Evolutionary conservation across 1,284 basidiomycete species (phyloP).

Genomic region (Ustilago sp.): DNA sequence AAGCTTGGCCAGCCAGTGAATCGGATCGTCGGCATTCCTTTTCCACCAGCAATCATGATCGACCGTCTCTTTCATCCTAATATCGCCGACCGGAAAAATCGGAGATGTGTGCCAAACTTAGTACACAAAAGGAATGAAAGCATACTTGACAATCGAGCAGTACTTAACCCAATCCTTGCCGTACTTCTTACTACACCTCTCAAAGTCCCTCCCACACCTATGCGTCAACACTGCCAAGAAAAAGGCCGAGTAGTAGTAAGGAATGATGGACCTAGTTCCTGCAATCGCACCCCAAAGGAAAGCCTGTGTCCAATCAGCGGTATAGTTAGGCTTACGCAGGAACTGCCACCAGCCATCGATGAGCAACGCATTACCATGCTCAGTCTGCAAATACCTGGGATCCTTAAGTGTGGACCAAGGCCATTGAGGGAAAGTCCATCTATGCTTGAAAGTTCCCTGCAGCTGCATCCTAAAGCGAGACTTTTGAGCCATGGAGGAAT

Average conservation of each 20-base stretch:
- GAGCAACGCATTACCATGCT: conserved; percentile 89
- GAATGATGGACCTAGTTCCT: conserved; percentile 85
- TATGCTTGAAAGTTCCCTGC: conserved; percentile 82
- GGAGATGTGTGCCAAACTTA: conserved; percentile 51
- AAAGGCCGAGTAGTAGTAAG: conserved; percentile 79
- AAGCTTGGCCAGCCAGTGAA: neutral
- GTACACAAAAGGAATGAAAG: conserved; percentile 81
- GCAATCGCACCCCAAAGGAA: conserved; percentile 90
- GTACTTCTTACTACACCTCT: conserved; percentile 84
- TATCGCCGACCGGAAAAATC: neutral
- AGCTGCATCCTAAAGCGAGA: conserved; percentile 97
- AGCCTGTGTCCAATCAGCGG: conserved; percentile 79
- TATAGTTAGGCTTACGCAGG: conserved; percentile 71
- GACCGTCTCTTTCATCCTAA: neutral
- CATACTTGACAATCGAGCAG: conserved; percentile 79
- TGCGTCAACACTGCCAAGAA: conserved; percentile 65
- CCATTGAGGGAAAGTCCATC: conserved; percentile 87
- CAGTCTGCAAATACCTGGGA: conserved; percentile 91
- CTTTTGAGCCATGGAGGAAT: conserved; percentile 96
- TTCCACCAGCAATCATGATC: neutral
- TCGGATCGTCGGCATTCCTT: neutral
- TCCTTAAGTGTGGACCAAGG: conserved; percentile 88
- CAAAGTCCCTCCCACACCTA: conserved; percentile 62
- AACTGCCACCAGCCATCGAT: conserved; percentile 90
- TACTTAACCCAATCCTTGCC: conserved; percentile 66